Evolutionary conservation across 163 green algal species (phyloP), one percentile per base, ranked within the genome.

Genomic region (Dunaliella salina): DNA sequence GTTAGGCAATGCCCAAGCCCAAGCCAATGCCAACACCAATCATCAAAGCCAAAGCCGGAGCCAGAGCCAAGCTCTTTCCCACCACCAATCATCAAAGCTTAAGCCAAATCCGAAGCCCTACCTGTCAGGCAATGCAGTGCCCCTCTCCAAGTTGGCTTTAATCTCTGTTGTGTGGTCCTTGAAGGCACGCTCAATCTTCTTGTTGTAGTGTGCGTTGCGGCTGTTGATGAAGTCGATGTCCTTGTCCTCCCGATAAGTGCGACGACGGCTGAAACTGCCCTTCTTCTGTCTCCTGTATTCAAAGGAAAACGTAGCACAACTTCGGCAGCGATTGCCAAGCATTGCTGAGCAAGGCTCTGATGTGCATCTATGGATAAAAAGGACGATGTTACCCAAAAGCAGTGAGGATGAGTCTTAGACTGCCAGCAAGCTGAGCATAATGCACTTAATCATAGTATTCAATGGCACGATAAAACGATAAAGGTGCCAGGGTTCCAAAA

Each of bases 181-280:
- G 88, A 96, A 98, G 1, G 92, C 91, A 30, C 95, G 91, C 84
- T 98, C 94, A 81, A 99, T 96, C 92, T 98, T 98, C 89, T 95
- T 95, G 93, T 99, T 99, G 93, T 98, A 99, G 88, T 97, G 91
- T 57, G 93, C 95, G 87, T 99, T 99, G 86, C 95, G 91, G 40
- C 96, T 89, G 92, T 99, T 99, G 93, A 99, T 99, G 91, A 93
- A 96, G 91, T 98, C 96, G 30, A 99, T 94, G 87, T 99, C 96
- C 82, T 94, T 81, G 80, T 87, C 85, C 85, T 94, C 84, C 69
- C 85, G 86, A 83, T 89, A 87, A 5, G 80, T 79, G 32, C 92
- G 88, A 13, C 91, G 90, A 32, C 92, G 86, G 84, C 87, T 91
- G 91, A 90, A 93, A 33, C 90, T 87, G 8, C 85, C 84, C 22